These are phyloP conservation scores for Hsuehochloa calcarea DNA, from an alignment of 176 grass and related monocot genomes.

Conservation along the genomic window DNA sequence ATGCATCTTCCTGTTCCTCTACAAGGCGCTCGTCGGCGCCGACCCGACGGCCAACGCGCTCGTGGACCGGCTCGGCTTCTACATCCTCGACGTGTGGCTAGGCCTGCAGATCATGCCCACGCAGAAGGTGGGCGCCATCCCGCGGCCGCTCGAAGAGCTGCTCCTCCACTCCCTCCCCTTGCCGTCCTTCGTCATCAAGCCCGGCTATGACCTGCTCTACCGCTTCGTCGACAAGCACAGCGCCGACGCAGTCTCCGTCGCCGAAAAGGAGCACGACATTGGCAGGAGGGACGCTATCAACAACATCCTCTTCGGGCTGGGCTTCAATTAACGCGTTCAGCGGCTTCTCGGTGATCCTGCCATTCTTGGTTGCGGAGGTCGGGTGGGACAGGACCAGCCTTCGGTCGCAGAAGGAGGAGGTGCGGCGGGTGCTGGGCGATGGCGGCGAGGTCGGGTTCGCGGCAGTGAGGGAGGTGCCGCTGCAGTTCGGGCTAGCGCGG, in stretches of 20 bases:
- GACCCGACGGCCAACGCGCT: conserved; percentile 42
- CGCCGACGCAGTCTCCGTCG: conserved; percentile 36
- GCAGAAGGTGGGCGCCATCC: conserved; percentile 41
- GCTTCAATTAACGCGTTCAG: too few relatives aligned
- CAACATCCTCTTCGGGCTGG: too few relatives aligned
- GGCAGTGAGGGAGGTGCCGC: too few relatives aligned
- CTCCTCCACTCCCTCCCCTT: conserved; percentile 70
- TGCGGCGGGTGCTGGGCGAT: too few relatives aligned
- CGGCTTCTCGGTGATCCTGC: too few relatives aligned
- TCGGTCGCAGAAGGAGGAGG: too few relatives aligned
- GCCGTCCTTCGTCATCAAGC: conserved; percentile 51
- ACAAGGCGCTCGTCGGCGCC: conserved; percentile 55
- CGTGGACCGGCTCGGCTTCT: conserved; percentile 35
- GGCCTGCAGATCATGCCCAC: conserved; percentile 72
- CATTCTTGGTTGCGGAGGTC: too few relatives aligned
- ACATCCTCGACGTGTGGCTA: conserved; percentile 74
- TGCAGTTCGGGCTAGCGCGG: too few relatives aligned
- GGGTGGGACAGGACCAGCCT: too few relatives aligned
- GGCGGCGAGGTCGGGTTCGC: too few relatives aligned
- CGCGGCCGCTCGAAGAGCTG: conserved; percentile 80
- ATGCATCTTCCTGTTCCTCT: conserved; percentile 78
- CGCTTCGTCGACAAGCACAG: conserved; percentile 70
- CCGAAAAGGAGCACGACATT: conserved; percentile 1
- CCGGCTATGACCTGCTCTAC: conserved; percentile 63
- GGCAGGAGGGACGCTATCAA: too few relatives aligned